Conservation (phyloP, 305 asterid genomes). For the Fraxinus sp. region DNA sequence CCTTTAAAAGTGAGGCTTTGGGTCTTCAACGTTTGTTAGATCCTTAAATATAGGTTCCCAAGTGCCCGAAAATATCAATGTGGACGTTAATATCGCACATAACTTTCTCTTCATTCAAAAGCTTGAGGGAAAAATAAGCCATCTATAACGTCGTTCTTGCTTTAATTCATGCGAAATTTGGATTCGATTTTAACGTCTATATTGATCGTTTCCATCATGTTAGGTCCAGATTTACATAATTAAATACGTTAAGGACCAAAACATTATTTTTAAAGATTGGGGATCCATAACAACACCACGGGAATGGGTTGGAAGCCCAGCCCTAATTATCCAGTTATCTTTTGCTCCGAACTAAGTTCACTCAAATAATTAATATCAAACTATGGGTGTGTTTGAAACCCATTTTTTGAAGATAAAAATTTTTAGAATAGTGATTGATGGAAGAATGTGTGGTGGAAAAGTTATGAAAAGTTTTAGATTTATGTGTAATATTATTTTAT, state of each 20-base stretch:
- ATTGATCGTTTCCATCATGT: neutral
- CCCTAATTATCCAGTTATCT: neutral
- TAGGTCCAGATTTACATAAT: neutral
- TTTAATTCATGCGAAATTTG: neutral
- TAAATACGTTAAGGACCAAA: neutral
- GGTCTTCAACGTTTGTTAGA: neutral
- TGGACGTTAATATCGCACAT: neutral
- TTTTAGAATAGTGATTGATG: too few species aligned
- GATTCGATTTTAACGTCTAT: neutral
- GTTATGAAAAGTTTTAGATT: too few species aligned
- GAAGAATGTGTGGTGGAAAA: too few species aligned
- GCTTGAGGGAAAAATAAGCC: neutral
- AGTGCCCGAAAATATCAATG: neutral
- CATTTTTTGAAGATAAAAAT: too few species aligned
- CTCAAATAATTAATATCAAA: neutral
- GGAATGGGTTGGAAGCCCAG: neutral
- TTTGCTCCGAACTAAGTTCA: neutral
- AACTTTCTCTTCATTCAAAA: neutral
- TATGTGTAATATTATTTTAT: too few species aligned
- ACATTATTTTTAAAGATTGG: neutral
- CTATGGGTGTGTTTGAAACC: too few species aligned
- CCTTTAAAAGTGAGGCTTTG: neutral
- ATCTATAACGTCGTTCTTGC: neutral
- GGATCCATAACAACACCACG: neutral
- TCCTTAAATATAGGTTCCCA: neutral